phyloP scores from a whole-genome alignment of 768 basidiomycete species.

The Dioszegia aurantiaca region DNA sequence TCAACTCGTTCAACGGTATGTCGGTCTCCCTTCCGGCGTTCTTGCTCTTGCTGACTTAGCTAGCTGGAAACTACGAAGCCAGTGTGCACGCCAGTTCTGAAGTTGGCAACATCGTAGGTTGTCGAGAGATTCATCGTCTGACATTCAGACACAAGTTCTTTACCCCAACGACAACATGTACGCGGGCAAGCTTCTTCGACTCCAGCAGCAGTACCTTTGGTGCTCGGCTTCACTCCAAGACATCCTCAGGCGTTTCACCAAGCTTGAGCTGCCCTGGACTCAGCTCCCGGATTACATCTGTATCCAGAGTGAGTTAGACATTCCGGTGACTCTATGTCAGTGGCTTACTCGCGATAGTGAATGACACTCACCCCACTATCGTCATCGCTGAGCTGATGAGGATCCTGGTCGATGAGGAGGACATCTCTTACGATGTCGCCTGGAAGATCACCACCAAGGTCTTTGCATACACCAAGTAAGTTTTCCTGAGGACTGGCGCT shows the following conservation, averaged over 20 bases:
- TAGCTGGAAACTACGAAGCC: slow-evolving; percentile 83
- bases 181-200: slow-evolving; percentile 58
- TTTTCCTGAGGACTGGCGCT: slow-evolving; percentile 17
- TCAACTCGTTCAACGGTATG: slow-evolving; percentile 90
- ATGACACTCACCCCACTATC: slow-evolving; percentile 86
- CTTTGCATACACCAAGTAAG: slow-evolving; percentile 92
- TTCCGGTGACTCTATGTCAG: neutral
- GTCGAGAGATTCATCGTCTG: neutral
- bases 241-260: slow-evolving; percentile 84
- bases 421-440: slow-evolving; percentile 73
- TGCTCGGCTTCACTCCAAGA: slow-evolving; percentile 65
- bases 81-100: slow-evolving; percentile 84
- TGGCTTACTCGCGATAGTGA: slow-evolving; percentile 25
- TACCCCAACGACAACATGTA: slow-evolving; percentile 89
- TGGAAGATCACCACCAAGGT: slow-evolving; percentile 87
- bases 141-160: slow-evolving; percentile 69
- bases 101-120: slow-evolving; percentile 70
- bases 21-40: neutral
- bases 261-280: slow-evolving; percentile 69
- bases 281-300: slow-evolving; percentile 81
- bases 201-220: slow-evolving; percentile 97
- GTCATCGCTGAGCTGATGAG: slow-evolving; percentile 95
- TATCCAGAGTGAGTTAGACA: slow-evolving; percentile 61
- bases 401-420: slow-evolving; percentile 81
- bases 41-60: neutral